phyloP scores from a whole-genome alignment of 2,329 filamentous ascomycete genomes.

The Aspergillus jensenii region DNA sequence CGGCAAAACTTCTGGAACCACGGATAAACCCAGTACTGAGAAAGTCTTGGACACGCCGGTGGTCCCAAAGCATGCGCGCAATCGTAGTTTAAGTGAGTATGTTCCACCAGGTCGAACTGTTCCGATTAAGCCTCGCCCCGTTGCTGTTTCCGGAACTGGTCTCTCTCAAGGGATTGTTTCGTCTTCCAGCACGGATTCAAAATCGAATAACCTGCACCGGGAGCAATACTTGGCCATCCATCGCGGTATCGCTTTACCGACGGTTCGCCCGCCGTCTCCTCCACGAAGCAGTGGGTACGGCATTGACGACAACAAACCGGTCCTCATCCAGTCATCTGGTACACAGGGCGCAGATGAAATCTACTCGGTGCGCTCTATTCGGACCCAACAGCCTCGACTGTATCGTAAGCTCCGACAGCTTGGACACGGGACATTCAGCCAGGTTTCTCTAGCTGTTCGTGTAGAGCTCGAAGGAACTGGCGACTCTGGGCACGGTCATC shows the following conservation, averaged over 20 bases:
- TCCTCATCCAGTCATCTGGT: conserved; percentile 22
- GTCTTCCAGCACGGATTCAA: conserved; percentile 44
- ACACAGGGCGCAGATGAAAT: conserved; percentile 51
- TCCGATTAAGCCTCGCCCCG: conserved; percentile 66
- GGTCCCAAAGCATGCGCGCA: conserved; percentile 58
- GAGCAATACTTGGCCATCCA: conserved; percentile 79
- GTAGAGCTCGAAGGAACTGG: conserved; percentile 56
- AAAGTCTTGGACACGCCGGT: conserved; percentile 14
- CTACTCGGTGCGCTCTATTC: conserved; percentile 68
- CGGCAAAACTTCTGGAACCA: conserved; percentile 43
- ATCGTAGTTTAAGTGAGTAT: conserved; percentile 88
- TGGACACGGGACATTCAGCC: conserved; percentile 93
- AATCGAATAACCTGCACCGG: conserved; percentile 57
- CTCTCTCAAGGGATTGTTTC: conserved; percentile 48
- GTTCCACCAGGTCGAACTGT: conserved; percentile 66
- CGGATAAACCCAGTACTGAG: conserved; percentile 24
- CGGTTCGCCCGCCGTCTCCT: conserved; percentile 72
- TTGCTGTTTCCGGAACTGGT: conserved; percentile 67
- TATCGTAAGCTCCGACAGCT: conserved; percentile 80
- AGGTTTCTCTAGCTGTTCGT: conserved; percentile 86
- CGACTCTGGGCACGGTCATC: conserved; percentile 10
- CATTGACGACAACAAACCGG: conserved; percentile 45
- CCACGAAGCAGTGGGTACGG: conserved; percentile 69
- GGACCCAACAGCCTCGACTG: conserved; percentile 67
- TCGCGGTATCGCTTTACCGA: conserved; percentile 65